phyloP scores from a whole-genome alignment of 2,329 filamentous ascomycete species.

The Didymella segeticola region DNA sequence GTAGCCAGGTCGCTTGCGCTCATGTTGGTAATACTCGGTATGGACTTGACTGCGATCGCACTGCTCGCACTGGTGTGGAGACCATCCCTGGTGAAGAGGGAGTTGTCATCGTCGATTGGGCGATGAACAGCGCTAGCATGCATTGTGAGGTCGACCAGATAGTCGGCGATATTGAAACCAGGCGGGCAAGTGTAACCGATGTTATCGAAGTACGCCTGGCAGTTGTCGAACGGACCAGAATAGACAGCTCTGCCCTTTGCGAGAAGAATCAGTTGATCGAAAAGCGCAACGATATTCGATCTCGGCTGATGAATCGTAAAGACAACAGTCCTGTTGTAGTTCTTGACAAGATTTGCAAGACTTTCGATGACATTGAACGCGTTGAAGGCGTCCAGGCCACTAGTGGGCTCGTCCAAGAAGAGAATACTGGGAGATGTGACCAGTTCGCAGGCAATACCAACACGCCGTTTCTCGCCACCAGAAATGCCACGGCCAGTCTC shows the following conservation, averaged over 20 bases:
- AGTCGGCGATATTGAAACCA: constrained; percentile 98
- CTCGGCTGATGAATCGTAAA: constrained; percentile 98
- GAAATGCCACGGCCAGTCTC: constrained; percentile 96
- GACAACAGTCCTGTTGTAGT: constrained; percentile 94
- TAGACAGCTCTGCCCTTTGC: constrained; percentile 91
- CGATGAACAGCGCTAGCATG: constrained; percentile 73
- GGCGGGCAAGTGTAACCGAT: constrained; percentile 93
- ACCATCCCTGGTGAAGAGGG: constrained; percentile 66
- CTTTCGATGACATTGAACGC: constrained; percentile 98
- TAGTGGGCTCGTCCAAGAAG: constrained; percentile 96
- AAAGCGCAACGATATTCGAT: constrained; percentile 97
- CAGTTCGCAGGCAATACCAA: constrained; percentile 95
- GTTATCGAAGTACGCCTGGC: constrained; percentile 89
- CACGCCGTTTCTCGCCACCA: constrained; percentile 93
- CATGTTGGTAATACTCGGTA: constrained; percentile 79
- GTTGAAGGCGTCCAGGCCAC: constrained; percentile 93
- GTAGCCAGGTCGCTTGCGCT: constrained; percentile 68
- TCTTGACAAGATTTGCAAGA: constrained; percentile 91
- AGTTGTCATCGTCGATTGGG: constrained; percentile 62
- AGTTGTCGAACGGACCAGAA: constrained; percentile 86
- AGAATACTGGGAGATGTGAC: constrained; percentile 97
- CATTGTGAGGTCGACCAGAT: constrained; percentile 97
- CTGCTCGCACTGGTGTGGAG: constrained; percentile 82
- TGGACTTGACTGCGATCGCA: constrained; percentile 85
- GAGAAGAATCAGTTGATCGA: constrained; percentile 90